Evolutionary conservation across 495 filamentous ascomycete species (phyloP), one percentile per base, ranked within the genome.

Genomic region (Recurvomyces mirabilis): DNA sequence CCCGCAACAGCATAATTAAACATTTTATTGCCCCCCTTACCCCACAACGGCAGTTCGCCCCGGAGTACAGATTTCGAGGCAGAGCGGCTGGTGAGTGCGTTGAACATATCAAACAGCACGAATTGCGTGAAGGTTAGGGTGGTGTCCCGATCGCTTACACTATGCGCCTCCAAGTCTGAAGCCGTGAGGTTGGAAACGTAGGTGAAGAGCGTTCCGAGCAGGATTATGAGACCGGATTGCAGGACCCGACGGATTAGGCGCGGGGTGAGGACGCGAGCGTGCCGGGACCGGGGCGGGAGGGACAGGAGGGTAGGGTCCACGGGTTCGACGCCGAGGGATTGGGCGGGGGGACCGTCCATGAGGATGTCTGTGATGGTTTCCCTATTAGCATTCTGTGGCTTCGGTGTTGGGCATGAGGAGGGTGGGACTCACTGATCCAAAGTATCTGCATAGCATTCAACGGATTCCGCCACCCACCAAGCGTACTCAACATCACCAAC

Each of bases 71-170:
- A 87, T 57, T 98, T 98, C 51, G 71, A 73, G 61, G 95, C 89
- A 37, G 83, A 91, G 38, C 91, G 84, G 63, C 91, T 96, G 7
- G 86, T 81, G 12, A 98, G 69, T 0, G 91, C 91, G 61, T 95
- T 94, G 69, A 94, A 93, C 91, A 98, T 96, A 67, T 98, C 91
- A 61, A 94, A 98, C 20, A 96, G 71, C 18, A 98, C 91, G 57
- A 98, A 98, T 64, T 85, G 93, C 17, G 91, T 98, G 61, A 98
- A 98, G 1, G 91, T 98, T 86, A 95, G 94, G 45, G 91, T 98
- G 13, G 91, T 98, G 67, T 98, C 91, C 55, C 93, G 86, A 22
- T 82, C 84, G 10, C 78, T 93, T 39, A 95, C 81, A 23, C 28
- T 32, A 23, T 49, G 46, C 1, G 46, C 46, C 28, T 24, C 39